These are phyloP conservation scores for Arabidopsis suecica DNA, from an alignment of 345 rosid species.

Conservation along the genomic window DNA sequence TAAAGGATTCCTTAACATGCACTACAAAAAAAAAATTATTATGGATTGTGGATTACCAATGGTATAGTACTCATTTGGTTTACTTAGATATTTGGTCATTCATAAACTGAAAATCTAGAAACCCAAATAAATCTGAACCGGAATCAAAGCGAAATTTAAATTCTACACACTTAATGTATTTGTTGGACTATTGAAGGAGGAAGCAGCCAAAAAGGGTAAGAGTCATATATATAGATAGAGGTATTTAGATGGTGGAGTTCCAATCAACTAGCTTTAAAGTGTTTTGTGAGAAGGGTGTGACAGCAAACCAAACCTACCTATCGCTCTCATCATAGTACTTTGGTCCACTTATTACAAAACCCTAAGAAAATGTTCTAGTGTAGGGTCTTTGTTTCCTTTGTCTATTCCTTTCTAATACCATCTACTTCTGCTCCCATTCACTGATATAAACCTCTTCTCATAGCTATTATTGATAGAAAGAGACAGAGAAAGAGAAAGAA, in stretches of 20 bases:
- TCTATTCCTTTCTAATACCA: conserved; percentile 48
- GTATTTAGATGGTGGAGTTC: conserved; percentile 35
- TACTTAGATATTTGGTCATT: too few relatives aligned
- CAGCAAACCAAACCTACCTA: conserved; percentile 47
- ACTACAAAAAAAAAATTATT: too few relatives aligned
- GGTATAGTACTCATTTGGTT: too few relatives aligned
- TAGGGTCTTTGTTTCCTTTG: conserved; percentile 34
- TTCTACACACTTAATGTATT: neutral
- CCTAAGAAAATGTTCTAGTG: conserved; percentile 24
- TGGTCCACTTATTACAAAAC: conserved; percentile 38
- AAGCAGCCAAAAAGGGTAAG: conserved; percentile 36
- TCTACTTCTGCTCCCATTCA: conserved; percentile 43
- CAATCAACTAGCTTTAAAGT: conserved; percentile 43
- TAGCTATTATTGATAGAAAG: conserved; percentile 16
- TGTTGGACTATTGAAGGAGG: conserved; percentile 13
- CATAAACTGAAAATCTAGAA: too few relatives aligned
- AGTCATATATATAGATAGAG: conserved; percentile 4
- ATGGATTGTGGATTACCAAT: too few relatives aligned
- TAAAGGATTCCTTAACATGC: too few relatives aligned
- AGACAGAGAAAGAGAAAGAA: conserved; percentile 13
- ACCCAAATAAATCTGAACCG: neutral
- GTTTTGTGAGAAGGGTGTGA: conserved; percentile 38
- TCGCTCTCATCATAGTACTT: conserved; percentile 42
- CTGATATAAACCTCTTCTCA: conserved; percentile 20
- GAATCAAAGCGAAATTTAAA: neutral